A percentile compares a stretch with the other conserved stretches of the same genome.
phyloP scores from a whole-genome alignment of 257 asterid species.

The Solanum bulbocastanum region DNA sequence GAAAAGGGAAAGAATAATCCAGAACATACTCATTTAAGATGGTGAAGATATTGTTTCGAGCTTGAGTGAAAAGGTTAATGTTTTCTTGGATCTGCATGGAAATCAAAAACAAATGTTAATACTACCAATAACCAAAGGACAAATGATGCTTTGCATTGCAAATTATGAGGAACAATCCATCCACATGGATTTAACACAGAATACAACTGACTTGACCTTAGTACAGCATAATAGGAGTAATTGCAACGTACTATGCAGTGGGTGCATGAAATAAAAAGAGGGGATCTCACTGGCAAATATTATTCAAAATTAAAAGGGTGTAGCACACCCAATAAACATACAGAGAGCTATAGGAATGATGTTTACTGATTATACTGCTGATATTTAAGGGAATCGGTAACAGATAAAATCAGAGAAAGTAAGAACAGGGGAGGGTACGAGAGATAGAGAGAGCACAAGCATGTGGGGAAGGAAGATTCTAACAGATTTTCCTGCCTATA shows the following conservation, averaged over 20 bases:
- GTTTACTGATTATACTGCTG: not conserved
- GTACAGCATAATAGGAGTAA: not conserved
- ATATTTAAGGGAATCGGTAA: not conserved
- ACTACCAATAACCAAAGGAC: constrained; percentile 4
- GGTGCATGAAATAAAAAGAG: not conserved
- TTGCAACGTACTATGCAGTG: not conserved
- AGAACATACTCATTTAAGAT: constrained; percentile 62
- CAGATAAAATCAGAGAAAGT: not conserved
- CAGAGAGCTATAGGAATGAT: not conserved
- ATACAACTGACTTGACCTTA: not conserved
- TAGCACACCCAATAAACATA: not conserved
- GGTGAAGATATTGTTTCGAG: constrained; percentile 54
- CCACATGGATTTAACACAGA: not conserved
- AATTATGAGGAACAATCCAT: not conserved
- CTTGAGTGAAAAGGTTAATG: constrained; percentile 59
- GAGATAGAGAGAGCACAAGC: not conserved
- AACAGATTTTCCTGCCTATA: not conserved
- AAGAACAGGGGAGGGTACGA: not conserved
- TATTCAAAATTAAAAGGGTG: not conserved
- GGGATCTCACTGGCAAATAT: not conserved
- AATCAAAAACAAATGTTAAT: not conserved
- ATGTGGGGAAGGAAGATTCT: not conserved
- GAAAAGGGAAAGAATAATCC: not conserved
- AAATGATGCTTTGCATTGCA: not conserved
- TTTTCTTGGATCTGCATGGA: constrained; percentile 61